Evolutionary conservation across 805 yeast genomes (phyloP).

Genomic region (Wickerhamomyces pijperi): DNA sequence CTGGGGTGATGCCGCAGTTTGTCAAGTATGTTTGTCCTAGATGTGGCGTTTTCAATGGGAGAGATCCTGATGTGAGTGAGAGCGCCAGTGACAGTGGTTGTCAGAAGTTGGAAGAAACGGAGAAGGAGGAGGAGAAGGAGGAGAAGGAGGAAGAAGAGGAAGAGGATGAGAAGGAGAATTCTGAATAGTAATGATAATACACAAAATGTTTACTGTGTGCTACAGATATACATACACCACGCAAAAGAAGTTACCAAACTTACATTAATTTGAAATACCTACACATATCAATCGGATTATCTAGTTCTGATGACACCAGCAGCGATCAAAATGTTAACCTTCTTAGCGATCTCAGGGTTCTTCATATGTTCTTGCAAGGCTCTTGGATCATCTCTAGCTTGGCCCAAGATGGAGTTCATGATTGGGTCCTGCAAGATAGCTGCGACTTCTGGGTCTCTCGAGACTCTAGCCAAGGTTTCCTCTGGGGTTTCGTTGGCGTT

Average conservation of each 20-base stretch:
- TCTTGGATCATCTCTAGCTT: conserved; percentile 91
- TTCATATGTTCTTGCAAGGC: conserved; percentile 96
- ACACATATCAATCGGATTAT: too few species aligned
- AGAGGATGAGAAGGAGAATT: too few species aligned
- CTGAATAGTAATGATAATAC: too few species aligned
- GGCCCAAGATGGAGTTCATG: conserved; percentile 89
- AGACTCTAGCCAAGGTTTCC: conserved; percentile 82
- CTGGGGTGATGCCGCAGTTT: conserved; percentile 38
- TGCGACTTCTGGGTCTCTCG: conserved; percentile 90
- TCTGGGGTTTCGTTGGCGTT: conserved; percentile 80
- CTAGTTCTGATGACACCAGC: conserved; percentile 95
- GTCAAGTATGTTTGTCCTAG: conserved; percentile 54
- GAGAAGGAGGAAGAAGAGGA: too few species aligned
- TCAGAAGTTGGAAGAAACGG: too few species aligned
- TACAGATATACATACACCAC: too few species aligned
- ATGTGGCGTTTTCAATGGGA: conserved; percentile 38
- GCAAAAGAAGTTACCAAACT: too few species aligned
- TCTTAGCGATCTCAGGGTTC: conserved; percentile 84
- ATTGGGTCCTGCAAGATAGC: conserved; percentile 86
- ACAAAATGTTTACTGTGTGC: too few species aligned
- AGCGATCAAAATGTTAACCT: conserved; percentile 81
- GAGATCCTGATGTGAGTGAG: background rate
- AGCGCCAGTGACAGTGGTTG: too few species aligned
- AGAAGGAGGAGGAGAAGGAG: too few species aligned
- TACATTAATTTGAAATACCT: too few species aligned